Conservation (phyloP, 2,329 filamentous ascomycete genomes). For the Sporothrix brunneoviolacea region DNA sequence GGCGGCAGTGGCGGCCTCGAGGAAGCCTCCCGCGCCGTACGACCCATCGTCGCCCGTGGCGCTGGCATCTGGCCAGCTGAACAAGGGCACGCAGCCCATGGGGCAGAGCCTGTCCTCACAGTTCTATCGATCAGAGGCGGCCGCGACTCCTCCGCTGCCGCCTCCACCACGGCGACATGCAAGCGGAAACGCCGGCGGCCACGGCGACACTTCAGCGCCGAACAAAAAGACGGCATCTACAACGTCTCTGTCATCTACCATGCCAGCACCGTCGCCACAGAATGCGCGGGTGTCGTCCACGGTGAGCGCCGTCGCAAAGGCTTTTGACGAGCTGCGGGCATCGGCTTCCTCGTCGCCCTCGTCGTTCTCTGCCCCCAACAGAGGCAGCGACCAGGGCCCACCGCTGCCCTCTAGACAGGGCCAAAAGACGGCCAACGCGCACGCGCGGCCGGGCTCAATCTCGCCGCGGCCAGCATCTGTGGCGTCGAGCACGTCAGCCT, state of each 20-base stretch:
- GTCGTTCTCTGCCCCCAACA: not conserved
- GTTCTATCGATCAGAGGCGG: constrained; percentile 17
- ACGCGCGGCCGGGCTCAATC: not conserved
- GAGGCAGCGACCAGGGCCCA: not conserved
- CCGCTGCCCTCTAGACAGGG: not conserved
- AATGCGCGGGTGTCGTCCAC: not conserved
- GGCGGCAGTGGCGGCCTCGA: constrained; percentile 24
- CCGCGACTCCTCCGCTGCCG: constrained; percentile 38
- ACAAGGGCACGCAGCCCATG: not conserved
- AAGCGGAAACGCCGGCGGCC: not conserved
- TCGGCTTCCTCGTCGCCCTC: constrained; percentile 2
- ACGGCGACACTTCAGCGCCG: constrained; percentile 15
- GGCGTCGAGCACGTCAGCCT: constrained; percentile 31
- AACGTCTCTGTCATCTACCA: constrained; percentile 33
- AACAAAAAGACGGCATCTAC: not conserved
- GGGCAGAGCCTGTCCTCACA: constrained; percentile 1
- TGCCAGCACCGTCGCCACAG: constrained; percentile 21
- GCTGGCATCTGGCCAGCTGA: no score
- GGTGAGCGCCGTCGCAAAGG: constrained; percentile 13
- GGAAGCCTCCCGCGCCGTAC: constrained; percentile 47
- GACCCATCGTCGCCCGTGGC: constrained; percentile 29
- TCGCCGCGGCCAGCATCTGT: constrained; percentile 20
- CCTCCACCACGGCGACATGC: constrained; percentile 20
- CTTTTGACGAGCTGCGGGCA: constrained; percentile 15
- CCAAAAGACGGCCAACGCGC: not conserved